A percentile compares a stretch with the other conserved stretches of the same genome.
Conservation (phyloP, 192 early-diverging fungal genomes). For the Rhizophagus prolifer region DNA sequence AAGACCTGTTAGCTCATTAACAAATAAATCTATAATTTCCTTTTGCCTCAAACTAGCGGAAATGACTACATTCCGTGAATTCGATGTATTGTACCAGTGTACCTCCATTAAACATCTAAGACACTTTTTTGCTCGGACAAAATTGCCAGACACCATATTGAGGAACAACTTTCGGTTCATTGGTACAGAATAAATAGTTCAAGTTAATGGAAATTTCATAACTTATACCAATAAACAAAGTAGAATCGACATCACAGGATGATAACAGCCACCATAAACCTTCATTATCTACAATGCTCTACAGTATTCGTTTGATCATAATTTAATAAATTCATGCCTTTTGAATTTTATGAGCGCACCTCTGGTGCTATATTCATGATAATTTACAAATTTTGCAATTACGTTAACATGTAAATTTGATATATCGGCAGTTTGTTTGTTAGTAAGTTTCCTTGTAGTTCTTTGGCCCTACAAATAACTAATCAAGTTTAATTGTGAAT, state of each 20-base stretch:
- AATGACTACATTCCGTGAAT: constrained; percentile 76
- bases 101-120: no score
- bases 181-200: constrained; percentile 30
- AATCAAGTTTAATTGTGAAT: no score
- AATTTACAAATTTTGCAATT: constrained; percentile 56
- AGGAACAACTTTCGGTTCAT: constrained; percentile 53
- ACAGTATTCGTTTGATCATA: no score
- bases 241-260: no score
- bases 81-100: constrained; percentile 40
- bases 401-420: constrained; percentile 83
- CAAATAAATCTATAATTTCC: constrained; percentile 61
- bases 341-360: no score
- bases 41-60: constrained; percentile 59
- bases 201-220: neutral
- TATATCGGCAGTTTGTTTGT: constrained; percentile 89
- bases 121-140: constrained; percentile 61
- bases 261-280: constrained; percentile 48
- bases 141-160: constrained; percentile 84
- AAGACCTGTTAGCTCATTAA: constrained; percentile 67
- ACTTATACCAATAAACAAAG: neutral
- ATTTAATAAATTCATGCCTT: no score
- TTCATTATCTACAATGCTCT: no score
- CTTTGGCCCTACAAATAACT: no score
- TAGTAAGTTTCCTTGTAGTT: constrained; percentile 77
- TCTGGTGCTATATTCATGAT: no score